phyloP scores from a whole-genome alignment of 805 yeast genomes.

The Pichia phayaonensis region DNA sequence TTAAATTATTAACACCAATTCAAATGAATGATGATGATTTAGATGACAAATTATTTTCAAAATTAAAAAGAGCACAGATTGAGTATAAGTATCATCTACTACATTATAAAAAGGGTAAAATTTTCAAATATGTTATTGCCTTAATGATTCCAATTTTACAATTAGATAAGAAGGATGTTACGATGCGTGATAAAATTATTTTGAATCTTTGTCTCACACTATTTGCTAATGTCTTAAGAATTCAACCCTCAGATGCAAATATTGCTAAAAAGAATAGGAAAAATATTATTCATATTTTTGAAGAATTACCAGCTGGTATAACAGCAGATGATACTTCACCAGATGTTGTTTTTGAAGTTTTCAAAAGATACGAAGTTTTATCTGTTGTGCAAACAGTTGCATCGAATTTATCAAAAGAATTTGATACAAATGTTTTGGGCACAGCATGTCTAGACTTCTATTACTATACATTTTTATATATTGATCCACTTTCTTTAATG shows the following conservation, averaged over 20 bases:
- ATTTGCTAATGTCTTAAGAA: slow-evolving; percentile 68
- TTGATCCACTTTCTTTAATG: slow-evolving; percentile 32
- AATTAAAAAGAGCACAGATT: slow-evolving; percentile 59
- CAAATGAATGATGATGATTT: slow-evolving; percentile 55
- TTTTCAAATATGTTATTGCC: slow-evolving; percentile 62
- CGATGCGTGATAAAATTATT: slow-evolving; percentile 63
- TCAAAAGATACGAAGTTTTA: slow-evolving; percentile 65
- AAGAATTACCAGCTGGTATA: slow-evolving; percentile 50
- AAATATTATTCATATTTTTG: slow-evolving; percentile 21
- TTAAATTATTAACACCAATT: slow-evolving; percentile 81
- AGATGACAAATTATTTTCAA: slow-evolving; percentile 51
- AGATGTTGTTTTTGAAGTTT: slow-evolving; percentile 48
- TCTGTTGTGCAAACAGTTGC: slow-evolving; percentile 64
- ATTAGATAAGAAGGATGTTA: slow-evolving; percentile 46
- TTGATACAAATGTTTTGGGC: slow-evolving; percentile 54
- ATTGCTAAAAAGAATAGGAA: slow-evolving; percentile 21
- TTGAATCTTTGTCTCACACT: slow-evolving; percentile 65
- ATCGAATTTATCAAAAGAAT: slow-evolving; percentile 55
- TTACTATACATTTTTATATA: slow-evolving; percentile 52
- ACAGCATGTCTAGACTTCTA: slow-evolving; percentile 62
- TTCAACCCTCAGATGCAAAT: slow-evolving; percentile 59
- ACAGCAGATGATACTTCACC: slow-evolving; percentile 60
- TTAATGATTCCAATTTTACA: slow-evolving; percentile 57
- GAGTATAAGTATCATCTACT: slow-evolving; percentile 65
- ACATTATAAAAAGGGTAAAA: slow-evolving; percentile 47